Evolutionary conservation across 371 early-diverging fungal genomes (phyloP), one percentile per base, ranked within the genome.

Genomic region (Chytridium lagenaria): DNA sequence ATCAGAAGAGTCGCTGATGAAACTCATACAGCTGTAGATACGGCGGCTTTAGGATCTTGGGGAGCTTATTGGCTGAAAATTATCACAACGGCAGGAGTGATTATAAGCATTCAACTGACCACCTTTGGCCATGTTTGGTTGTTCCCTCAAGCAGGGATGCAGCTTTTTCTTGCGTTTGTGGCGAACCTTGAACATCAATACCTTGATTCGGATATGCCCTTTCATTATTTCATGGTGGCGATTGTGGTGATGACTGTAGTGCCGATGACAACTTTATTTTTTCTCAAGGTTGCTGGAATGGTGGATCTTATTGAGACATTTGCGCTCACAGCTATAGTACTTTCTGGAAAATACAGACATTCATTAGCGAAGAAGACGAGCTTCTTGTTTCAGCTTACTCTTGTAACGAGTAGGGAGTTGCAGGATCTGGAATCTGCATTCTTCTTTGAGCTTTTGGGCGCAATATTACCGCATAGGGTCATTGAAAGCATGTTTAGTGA

Each of bases 351-450:
- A 23, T 55, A 55, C 23, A 55, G 57, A 30, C 10, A 55, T 23
- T 55, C 26, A 7, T 10, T 26, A 7, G 22, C 22, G 15, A 19
- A 30, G 10, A 55, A 23, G 30, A 55, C 26, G 57, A 19, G 23
- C 26, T 55, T 55, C 7, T 23, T 55, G 16, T 55, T 26, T 7
- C 7, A 23, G 16, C 26, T 26, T 26, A 55, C 10, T 10, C 30
- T 55, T 7, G 26, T 55, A 19, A 23, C 57, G 22, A 55, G 57
- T 30, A 7, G 26, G 23, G 57, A 55, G 23, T 23, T 55, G 7
- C 57, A 55, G 57, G 57, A 55, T 55, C 15, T 55, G 7, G 57
- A 55, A 55, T 55, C 57, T 10, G 57, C 10, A 7, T 55, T 55
- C 57, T 55, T 55, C 26, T 26, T 16, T 23, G 26, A 26, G 26